Evolutionary conservation across 495 filamentous ascomycete genomes (phyloP).

Genomic region (Geopyxis carbonaria): DNA sequence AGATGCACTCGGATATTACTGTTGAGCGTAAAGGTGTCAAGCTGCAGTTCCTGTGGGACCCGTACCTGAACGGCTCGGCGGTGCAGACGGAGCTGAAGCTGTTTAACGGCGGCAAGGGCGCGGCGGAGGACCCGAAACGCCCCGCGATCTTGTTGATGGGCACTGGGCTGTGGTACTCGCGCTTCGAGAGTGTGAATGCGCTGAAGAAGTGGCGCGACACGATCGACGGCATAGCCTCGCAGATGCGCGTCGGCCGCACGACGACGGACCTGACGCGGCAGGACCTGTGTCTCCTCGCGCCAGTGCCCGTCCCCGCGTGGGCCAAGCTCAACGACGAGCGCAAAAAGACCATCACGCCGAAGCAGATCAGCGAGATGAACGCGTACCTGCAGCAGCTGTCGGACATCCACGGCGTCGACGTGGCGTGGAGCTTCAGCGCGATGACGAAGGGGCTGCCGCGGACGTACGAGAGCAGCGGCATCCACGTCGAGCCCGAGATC

Average conservation of each 20-base stretch:
- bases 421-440: constrained; percentile 35
- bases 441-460: constrained; percentile 28
- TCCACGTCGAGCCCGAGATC: constrained; percentile 37
- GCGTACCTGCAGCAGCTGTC: constrained; percentile 34
- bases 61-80: constrained; percentile 39
- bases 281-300: constrained; percentile 34
- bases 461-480: constrained; percentile 33
- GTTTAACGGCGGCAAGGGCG: constrained; percentile 6
- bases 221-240: constrained; percentile 28
- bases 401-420: constrained; percentile 28
- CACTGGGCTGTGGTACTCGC: constrained; percentile 41
- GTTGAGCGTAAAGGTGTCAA: constrained; percentile 29
- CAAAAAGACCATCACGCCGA: constrained; percentile 32
- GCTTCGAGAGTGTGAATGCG: constrained; percentile 32
- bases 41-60: constrained; percentile 44
- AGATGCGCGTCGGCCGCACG: constrained; percentile 18
- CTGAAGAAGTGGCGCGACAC: constrained; percentile 32
- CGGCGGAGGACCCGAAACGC: constrained; percentile 8
- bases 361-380: constrained; percentile 39
- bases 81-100: constrained; percentile 29
- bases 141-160: constrained; percentile 32
- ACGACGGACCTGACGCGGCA: constrained; percentile 17
- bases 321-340: constrained; percentile 31
- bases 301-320: constrained; percentile 40
- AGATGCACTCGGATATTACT: constrained; percentile 32